Evolutionary conservation across 352 stramenopile species (phyloP), one percentile per base, ranked within the genome.

Genomic region (Pythium chondricola): DNA sequence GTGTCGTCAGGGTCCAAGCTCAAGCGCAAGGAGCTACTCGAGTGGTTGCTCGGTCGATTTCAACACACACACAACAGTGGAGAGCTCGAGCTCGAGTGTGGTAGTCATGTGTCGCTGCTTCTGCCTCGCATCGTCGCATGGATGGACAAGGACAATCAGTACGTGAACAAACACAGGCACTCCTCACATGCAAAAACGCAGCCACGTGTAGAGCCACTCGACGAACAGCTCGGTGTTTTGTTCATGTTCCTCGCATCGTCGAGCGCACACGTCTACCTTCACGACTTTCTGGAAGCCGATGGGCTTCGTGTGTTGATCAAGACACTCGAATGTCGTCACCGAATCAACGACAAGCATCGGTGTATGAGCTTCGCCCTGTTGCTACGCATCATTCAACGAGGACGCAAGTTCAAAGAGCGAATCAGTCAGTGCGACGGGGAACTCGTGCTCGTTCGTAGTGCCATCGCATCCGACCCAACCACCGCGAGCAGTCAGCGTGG

Each of bases 111-210:
- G 20, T 63, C 69, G 22, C 68, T 90, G 16, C 66, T 88, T 31
- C 43, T 90, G 26, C 65, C 75, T 9, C 75, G 79, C 5, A 59
- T 88, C 7, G 48, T 88, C 32, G 67, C 68, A 10, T 89, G 71
- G 78, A 83, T 89, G 67, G 64, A 74, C n/a, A 85, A 69, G 43
- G 29, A 22, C 6, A 72, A 58, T 20, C 58, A 47, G 2, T n/a
- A n/a, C n/a, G n/a, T n/a, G n/a, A n/a, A n/a, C n/a, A n/a, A n/a
- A n/a, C n/a, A n/a, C n/a, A n/a, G n/a, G n/a, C 2, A 37, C 32
- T 27, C 31, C 31, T 13, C 45, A 31, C 6, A 47, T 52, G 14
- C 45, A 32, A 24, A 46, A n/a, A 3, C 45, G 6, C 22, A 38
- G 18, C 39, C 27, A 49, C 54, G 44, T 55, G 46, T 54, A 8